Base-by-base conservation (phyloP, 768 basidiomycete species). In the Termitomyces titanicus region DNA sequence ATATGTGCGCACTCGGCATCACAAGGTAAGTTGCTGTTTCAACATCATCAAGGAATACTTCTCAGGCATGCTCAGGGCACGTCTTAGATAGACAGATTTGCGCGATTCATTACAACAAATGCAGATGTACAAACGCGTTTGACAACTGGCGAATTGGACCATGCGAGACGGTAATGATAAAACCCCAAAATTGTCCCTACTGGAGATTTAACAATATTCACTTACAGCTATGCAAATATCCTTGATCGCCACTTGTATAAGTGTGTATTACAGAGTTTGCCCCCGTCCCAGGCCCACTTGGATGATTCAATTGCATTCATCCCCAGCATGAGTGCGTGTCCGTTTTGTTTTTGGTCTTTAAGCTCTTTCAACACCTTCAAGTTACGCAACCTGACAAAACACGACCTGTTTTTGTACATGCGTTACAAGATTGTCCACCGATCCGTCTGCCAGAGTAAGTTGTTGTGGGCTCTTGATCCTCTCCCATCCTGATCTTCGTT, bases 221-320 rank as follows among this genome's bases (percentile, higher is more conserved):
- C 12, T 5, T 48, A 24, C 17, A 94, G 94, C 55, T 91, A 92
- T 63, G 86, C 91, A 3, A 77, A 80, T 40, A 72, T 94, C 2
- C 79, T 87, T 0, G 92, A 92, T 61, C 77, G 83, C 24, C 92
- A 96, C 67, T 89, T 91, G 61, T 79, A 81, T 53, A 71, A 80
- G n/a, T 84, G 89, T 1, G 92, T 96, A 5, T 75, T 98, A 25
- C 89, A 93, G 63, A 82, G 86, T 58, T 72, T 98, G 29, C 95
- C 95, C 0, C 83, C 82, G 43, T 77, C 82, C 47, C 87, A 96
- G 62, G 79, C 84, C 20, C 81, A 85, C 47, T 73, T 96, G 52
- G 90, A 94, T 54, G 92, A 95, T 63, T 78, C 80, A 6, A 75
- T 81, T 3, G 73, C 82, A 10, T 86, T 89, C 64, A 79, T 86